phyloP scores from a whole-genome alignment of 495 filamentous ascomycete species.

The Neurospora sp. region DNA sequence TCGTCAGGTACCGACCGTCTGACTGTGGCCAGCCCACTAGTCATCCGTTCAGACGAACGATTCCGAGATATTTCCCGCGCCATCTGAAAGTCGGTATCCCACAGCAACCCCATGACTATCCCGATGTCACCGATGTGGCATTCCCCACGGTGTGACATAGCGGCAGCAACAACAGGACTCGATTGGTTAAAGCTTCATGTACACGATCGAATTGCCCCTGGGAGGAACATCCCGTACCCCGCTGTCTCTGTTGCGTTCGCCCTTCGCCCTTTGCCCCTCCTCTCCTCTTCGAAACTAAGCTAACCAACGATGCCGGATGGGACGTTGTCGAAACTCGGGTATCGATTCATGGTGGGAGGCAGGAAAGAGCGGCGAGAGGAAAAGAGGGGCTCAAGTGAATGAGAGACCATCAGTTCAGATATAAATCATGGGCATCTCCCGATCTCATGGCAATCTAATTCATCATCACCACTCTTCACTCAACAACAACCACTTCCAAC shows the following conservation, averaged over 20 bases:
- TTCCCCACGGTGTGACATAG: not conserved
- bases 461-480: not conserved
- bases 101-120: not conserved
- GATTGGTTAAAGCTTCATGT: not conserved
- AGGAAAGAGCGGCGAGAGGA: not conserved
- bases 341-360: not conserved
- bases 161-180: not conserved
- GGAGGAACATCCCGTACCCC: not conserved
- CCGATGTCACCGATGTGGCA: not conserved
- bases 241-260: not conserved
- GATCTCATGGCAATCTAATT: not conserved
- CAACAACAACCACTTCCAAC: not conserved
- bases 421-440: not conserved
- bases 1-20: no score
- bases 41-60: not conserved
- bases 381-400: not conserved
- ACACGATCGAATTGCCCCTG: not conserved
- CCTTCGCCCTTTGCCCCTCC: not conserved
- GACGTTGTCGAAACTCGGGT: not conserved
- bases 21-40: no score
- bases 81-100: not conserved
- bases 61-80: not conserved
- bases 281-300: not conserved
- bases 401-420: not conserved
- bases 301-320: not conserved